A percentile compares a stretch with the other conserved stretches of the same genome.
Evolutionary conservation across 2,329 filamentous ascomycete genomes (phyloP).

Genomic region (Fusarium zealandicum): DNA sequence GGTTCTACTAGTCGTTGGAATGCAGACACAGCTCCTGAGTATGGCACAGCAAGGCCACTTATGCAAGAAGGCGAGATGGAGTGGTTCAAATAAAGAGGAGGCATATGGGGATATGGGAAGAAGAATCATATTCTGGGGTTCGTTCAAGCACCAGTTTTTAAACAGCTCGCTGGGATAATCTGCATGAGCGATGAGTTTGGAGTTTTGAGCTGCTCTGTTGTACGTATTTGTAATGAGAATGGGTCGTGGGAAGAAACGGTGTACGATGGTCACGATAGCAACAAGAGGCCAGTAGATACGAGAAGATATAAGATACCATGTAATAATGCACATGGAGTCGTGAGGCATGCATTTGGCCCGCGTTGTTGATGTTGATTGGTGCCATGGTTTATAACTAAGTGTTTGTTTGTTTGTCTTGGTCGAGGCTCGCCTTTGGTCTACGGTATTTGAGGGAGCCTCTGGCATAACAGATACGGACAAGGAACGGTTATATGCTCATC

Average conservation of each 20-base stretch:
- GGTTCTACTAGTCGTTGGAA: constrained; percentile 40
- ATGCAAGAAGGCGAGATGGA: neutral
- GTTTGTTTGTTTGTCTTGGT: no score
- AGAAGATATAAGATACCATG: constrained; percentile 34
- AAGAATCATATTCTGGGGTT: constrained; percentile 16
- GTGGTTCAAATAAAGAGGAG: constrained; percentile 11
- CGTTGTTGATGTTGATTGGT: neutral
- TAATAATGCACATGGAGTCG: constrained; percentile 26
- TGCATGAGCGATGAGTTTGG: constrained; percentile 38
- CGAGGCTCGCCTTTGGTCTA: no score
- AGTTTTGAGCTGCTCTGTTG: constrained; percentile 36
- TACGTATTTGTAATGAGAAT: constrained; percentile 33
- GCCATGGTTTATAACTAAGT: neutral
- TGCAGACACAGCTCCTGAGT: constrained; percentile 1
- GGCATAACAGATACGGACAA: no score
- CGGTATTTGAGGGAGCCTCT: no score
- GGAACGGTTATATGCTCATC: neutral
- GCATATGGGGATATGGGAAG: constrained; percentile 12
- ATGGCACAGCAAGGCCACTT: neutral
- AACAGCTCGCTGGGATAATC: constrained; percentile 25
- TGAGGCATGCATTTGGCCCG: neutral
- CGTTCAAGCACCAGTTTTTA: constrained; percentile 31
- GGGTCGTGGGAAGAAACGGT: constrained; percentile 13
- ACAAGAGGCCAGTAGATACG: constrained; percentile 26
- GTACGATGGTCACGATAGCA: constrained; percentile 36